Base-by-base conservation (phyloP, 2,329 filamentous ascomycete genomes). In the Colletotrichum tofieldiae region DNA sequence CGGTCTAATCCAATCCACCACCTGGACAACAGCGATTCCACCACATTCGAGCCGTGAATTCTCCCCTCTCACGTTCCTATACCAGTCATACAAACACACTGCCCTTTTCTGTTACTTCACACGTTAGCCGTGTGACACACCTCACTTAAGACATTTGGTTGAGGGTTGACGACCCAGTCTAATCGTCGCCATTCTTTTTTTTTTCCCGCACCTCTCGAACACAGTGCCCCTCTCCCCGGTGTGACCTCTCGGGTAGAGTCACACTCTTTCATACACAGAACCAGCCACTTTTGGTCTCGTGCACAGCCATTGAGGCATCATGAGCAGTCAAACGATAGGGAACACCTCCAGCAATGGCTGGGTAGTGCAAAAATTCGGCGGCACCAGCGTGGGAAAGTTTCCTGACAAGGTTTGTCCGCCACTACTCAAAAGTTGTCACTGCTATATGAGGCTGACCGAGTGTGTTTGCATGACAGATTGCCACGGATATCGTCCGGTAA, bases 361-460 rank as follows among this genome's bases (percentile, higher is more conserved):
- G 95, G 88, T 97, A 39, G 93, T 98, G 62, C 95, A 98, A 82
- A 98, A 98, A 83, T 98, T 97, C 82, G 95, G 95, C 74, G 96
- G 96, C 63, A 99, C 96, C 64, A 97, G 94, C 80, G 93, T 98
- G 63, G 96, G 96, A 77, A 98, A 98, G 84, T 98, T 97, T 78
- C 92, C 95, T 64, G 88, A 90, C 76, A 92, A 93, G 83, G 87
- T 89, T 79, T 71, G 84, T 82, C 45, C 16, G 59, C 55, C 16
- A 47, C 47, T 49, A 55, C 23, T 49, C 39, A 73, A 71, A 72
- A 72, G 74, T 71, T 70, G 58, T 61, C 47, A 56, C 62, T 62
- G 45, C 56, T 49, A 23, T 35, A 39, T 51, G 60, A 82, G 75
- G 76, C 82, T 74, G 83, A 67, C 59, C 23, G 12, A 49, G 55